phyloP scores from a whole-genome alignment of 352 stramenopile species.

The Phytophthora vignae region DNA sequence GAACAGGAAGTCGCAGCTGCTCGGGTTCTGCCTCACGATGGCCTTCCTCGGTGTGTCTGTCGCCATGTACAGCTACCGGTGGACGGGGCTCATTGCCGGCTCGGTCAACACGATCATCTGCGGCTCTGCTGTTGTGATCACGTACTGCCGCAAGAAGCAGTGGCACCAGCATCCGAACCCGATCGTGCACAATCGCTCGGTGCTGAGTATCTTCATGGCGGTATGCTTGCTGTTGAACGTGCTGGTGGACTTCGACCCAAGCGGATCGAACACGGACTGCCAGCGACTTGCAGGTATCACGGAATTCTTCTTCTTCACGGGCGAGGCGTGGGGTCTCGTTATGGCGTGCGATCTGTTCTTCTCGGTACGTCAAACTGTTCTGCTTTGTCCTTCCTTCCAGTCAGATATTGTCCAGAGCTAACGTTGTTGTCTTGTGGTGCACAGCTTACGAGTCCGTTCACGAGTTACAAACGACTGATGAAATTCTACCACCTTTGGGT shows the following conservation, averaged over 20 bases:
- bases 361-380: conserved; percentile 47
- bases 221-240: conserved; percentile 88
- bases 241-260: conserved; percentile 78
- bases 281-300: conserved; percentile 81
- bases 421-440: neutral
- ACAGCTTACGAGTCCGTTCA: conserved; percentile 88
- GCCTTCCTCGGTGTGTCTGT: conserved; percentile 87
- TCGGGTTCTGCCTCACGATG: conserved; percentile 88
- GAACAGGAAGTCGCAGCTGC: conserved; percentile 89
- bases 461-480: conserved; percentile 91
- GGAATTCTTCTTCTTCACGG: conserved; percentile 92
- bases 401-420: neutral
- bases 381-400: neutral
- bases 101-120: conserved; percentile 91
- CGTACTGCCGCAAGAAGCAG: conserved; percentile 89
- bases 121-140: conserved; percentile 84
- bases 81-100: conserved; percentile 87
- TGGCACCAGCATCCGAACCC: conserved; percentile 92
- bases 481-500: conserved; percentile 90
- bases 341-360: conserved; percentile 92
- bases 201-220: conserved; percentile 88
- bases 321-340: conserved; percentile 87
- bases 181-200: conserved; percentile 87
- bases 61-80: conserved; percentile 90
- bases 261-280: conserved; percentile 63